phyloP scores from a whole-genome alignment of 148 eudicot genomes.

The Suaeda aralocaspica region DNA sequence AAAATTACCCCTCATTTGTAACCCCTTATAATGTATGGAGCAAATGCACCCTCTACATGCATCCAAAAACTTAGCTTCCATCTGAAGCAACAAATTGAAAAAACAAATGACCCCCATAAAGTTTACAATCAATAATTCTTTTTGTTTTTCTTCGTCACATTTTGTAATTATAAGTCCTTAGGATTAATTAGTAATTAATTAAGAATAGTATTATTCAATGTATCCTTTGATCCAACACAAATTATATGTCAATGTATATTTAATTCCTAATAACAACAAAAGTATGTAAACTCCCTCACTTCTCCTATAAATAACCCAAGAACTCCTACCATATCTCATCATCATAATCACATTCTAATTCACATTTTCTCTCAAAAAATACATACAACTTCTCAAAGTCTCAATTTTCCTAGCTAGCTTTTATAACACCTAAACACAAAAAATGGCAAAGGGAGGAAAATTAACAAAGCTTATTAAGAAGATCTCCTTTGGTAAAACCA shows the following conservation, averaged over 20 bases:
- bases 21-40: no score
- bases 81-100: conserved; percentile 2
- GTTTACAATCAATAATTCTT: neutral
- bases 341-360: neutral
- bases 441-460: conserved; percentile 64
- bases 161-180: neutral
- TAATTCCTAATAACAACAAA: neutral
- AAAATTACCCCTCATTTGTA: no score
- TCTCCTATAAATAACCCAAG: conserved; percentile 32
- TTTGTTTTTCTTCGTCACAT: neutral
- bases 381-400: neutral
- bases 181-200: neutral
- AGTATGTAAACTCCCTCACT: conserved; percentile 1
- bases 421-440: neutral
- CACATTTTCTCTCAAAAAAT: conserved; percentile 16
- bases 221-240: neutral
- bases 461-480: conserved; percentile 61
- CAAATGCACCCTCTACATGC: neutral
- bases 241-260: neutral
- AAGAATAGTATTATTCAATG: neutral
- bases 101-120: conserved; percentile 7
- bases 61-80: conserved; percentile 21
- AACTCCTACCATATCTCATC: conserved; percentile 31
- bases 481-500: conserved; percentile 51
- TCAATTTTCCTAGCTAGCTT: neutral